Base-by-base conservation (phyloP, 2,329 filamentous ascomycete species). In the Epichloe gansuensis region DNA sequence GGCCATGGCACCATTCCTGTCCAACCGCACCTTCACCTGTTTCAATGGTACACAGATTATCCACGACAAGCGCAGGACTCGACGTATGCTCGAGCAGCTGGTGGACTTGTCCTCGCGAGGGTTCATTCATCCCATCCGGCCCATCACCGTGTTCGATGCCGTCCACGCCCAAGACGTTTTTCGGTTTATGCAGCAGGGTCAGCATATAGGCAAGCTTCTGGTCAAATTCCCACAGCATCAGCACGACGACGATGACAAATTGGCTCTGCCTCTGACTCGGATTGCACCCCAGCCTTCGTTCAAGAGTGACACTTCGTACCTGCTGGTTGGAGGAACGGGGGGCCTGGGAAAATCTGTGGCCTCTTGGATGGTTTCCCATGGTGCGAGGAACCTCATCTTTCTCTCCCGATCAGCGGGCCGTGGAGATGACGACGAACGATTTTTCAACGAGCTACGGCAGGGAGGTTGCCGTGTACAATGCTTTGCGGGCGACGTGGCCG, bases 251-350 rank as follows among this genome's bases (percentile, higher is more conserved):
- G 17, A 21, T 21, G 17, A 21, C 17, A 21, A 21, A 21, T 21
- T 21, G 17, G 17, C 17, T 21, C 15, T 51, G 3, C 41, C 44
- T 4, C 5, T 38, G 38, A 40, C 8, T 25, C 47, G 1, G 44
- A 54, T 17, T 64, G 68, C 56, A 34, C 56, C 57, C 5, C 51
- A 58, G 9, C 45, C 48, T 38, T 44, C 23, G 3, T 52, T 23
- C 15, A 66, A 66, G 56, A 70, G 66, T 53, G 57, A 15, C n/a
- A 36, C 13, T 15, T 42, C n/a, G 5, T 46, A 31, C 27, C 44
- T 46, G 25, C 17, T 46, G 11, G 17, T 34, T 34, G 21, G 44
- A 8, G 21, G 25, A 46, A 31, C 23, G 25, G 44, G 25, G 25
- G 15, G 17, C 17, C 17, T 21, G 17, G 17, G 17, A 2, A 21